phyloP scores from a whole-genome alignment of 164 flowering plant genomes.

The Vitis amurensis region DNA sequence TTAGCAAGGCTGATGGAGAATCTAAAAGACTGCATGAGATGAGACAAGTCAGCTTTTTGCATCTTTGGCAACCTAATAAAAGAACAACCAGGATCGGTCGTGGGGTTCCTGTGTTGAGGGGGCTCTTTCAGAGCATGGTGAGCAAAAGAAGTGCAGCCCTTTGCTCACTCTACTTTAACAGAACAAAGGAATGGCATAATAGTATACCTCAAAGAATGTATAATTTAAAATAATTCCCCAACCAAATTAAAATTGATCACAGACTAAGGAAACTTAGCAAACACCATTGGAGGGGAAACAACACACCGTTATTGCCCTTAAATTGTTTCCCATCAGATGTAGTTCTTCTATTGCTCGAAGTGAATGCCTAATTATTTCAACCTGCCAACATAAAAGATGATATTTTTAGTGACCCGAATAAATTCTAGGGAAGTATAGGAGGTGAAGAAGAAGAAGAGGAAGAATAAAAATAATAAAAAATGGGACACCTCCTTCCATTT shows the following conservation, averaged over 20 bases:
- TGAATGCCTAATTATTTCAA: constrained; percentile 67
- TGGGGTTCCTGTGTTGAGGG: too few species aligned
- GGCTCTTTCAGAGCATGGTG: too few species aligned
- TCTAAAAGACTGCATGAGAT: too few species aligned
- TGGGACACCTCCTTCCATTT: constrained; percentile 70
- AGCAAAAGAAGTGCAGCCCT: too few species aligned
- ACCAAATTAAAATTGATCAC: not conserved
- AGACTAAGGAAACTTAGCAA: not conserved
- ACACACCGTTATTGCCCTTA: constrained; percentile 57
- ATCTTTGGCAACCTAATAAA: too few species aligned
- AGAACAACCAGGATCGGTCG: too few species aligned
- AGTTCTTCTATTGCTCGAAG: constrained; percentile 74
- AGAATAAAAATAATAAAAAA: constrained; percentile 1
- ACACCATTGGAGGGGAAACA: constrained; percentile 1
- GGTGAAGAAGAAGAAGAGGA: not conserved
- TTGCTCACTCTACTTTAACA: too few species aligned
- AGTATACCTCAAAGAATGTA: too few species aligned
- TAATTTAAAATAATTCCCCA: not conserved
- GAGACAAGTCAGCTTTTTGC: too few species aligned
- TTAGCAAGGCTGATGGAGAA: too few species aligned
- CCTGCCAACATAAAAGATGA: constrained; percentile 39
- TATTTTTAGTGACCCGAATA: not conserved
- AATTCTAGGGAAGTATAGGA: not conserved
- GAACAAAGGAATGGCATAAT: too few species aligned
- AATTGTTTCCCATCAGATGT: constrained; percentile 82